phyloP scores from a whole-genome alignment of 768 basidiomycete genomes.

The Sporobolomyces roseus region DNA sequence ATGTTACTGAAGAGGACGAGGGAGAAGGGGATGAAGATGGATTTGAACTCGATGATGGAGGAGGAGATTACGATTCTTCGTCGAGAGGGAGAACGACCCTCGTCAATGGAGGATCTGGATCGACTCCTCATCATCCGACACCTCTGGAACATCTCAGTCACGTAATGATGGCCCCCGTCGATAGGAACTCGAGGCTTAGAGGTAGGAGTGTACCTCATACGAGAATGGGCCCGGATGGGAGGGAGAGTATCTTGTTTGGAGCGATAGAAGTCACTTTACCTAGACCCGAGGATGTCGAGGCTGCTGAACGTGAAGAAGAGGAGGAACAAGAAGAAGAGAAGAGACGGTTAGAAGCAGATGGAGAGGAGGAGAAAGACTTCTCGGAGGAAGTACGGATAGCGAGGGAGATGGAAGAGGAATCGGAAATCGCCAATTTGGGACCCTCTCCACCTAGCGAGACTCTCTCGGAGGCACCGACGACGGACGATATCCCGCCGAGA shows the following conservation, averaged over 20 bases:
- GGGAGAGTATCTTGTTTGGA: conserved; percentile 37
- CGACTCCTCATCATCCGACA: not conserved
- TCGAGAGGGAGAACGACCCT: not conserved
- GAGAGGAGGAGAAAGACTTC: not conserved
- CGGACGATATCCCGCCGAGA: too few relatives aligned
- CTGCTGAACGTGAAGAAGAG: conserved; percentile 22
- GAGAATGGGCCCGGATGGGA: conserved; percentile 32
- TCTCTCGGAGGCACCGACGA: not conserved
- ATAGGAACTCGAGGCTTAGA: not conserved
- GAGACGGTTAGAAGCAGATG: too few relatives aligned
- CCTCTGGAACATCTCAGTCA: conserved; percentile 7
- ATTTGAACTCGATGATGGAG: conserved; percentile 2
- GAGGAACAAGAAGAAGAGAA: not conserved
- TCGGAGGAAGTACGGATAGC: not conserved
- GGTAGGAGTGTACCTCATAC: conserved; percentile 38
- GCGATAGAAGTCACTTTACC: conserved; percentile 40
- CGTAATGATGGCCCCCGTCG: not conserved
- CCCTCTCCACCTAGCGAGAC: conserved; percentile 1
- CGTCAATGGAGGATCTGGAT: not conserved
- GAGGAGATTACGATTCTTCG: not conserved
- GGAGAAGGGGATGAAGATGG: not conserved
- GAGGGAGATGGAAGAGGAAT: not conserved
- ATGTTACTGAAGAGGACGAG: not conserved
- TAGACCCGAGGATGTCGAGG: conserved; percentile 27
- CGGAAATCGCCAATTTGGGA: conserved; percentile 8